Conservation (phyloP, 306 rosid species). For the Fragaria nilgerrensis region DNA sequence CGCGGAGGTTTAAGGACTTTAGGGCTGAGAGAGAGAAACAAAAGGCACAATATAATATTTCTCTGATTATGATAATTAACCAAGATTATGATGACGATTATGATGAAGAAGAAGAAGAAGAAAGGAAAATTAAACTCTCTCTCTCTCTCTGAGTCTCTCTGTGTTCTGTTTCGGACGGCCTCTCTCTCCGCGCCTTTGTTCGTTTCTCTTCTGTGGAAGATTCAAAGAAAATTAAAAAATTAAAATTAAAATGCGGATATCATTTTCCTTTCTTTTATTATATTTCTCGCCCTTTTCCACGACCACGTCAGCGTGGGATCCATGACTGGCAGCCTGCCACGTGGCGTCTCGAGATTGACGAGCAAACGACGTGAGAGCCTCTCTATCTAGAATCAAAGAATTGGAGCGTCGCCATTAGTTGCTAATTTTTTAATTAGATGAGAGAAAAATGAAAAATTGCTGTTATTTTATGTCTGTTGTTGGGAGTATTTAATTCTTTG, state of each 20-base stretch:
- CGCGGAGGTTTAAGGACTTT: constrained; percentile 35
- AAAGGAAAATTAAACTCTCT: neutral
- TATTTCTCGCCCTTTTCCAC: neutral
- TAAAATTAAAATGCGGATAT: neutral
- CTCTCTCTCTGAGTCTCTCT: neutral
- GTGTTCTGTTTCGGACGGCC: constrained; percentile 44
- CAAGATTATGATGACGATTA: neutral
- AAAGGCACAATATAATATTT: constrained; percentile 5
- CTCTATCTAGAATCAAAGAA: constrained; percentile 1
- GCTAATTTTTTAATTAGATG: neutral
- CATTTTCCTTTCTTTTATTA: neutral
- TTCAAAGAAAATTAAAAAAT: neutral
- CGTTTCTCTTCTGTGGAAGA: constrained; percentile 24
- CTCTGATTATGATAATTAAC: neutral
- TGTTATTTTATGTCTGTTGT: neutral
- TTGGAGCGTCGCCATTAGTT: neutral
- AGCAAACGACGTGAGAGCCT: constrained; percentile 54
- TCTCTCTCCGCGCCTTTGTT: constrained; percentile 45
- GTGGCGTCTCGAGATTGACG: constrained; percentile 53
- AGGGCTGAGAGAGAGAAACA: constrained; percentile 19
- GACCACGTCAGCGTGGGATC: constrained; percentile 75
- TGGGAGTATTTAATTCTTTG: neutral
- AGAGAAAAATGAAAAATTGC: neutral
- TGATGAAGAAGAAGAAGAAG: neutral
- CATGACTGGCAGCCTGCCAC: constrained; percentile 50